phyloP scores from a whole-genome alignment of 73 alveolate genomes.

The Symbiodinium natans region DNA sequence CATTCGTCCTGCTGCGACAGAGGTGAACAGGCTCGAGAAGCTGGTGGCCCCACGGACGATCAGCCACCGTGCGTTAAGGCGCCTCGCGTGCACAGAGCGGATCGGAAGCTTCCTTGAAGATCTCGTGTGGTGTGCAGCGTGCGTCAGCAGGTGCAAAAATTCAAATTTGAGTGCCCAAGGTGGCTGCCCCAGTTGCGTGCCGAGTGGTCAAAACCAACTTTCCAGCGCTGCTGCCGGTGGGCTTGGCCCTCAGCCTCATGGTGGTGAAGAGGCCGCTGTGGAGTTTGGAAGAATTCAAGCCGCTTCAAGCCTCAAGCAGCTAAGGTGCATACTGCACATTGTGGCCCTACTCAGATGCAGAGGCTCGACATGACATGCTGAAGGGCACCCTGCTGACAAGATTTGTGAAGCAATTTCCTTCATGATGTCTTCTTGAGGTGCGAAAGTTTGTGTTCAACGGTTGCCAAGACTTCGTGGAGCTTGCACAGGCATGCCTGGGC shows the following conservation, averaged over 20 bases:
- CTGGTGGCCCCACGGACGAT: slow-evolving; percentile 23
- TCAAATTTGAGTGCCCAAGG: too few relatives aligned
- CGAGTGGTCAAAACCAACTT: slow-evolving; percentile 44
- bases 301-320: neutral
- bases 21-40: slow-evolving; percentile 83
- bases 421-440: too few relatives aligned
- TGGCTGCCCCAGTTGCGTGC: slow-evolving; percentile 83
- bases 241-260: neutral
- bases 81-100: neutral
- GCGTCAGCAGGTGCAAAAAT: too few relatives aligned
- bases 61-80: slow-evolving; percentile 49
- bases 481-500: slow-evolving; percentile 27
- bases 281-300: neutral
- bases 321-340: slow-evolving; percentile 51
- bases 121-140: too few relatives aligned
- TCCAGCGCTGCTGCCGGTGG: slow-evolving; percentile 47
- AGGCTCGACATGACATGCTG: neutral
- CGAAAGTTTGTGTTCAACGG: slow-evolving; percentile 68
- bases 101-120: too few relatives aligned
- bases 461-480: slow-evolving; percentile 51
- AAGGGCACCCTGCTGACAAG: too few relatives aligned
- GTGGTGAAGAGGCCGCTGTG: neutral
- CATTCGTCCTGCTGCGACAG: too few relatives aligned
- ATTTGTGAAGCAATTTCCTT: too few relatives aligned
- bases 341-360: slow-evolving; percentile 40